A percentile compares a stretch with the other conserved stretches of the same genome.
These are phyloP conservation scores for Asterophora parasitica DNA, from an alignment of 768 basidiomycete genomes.

Conservation along the genomic window DNA sequence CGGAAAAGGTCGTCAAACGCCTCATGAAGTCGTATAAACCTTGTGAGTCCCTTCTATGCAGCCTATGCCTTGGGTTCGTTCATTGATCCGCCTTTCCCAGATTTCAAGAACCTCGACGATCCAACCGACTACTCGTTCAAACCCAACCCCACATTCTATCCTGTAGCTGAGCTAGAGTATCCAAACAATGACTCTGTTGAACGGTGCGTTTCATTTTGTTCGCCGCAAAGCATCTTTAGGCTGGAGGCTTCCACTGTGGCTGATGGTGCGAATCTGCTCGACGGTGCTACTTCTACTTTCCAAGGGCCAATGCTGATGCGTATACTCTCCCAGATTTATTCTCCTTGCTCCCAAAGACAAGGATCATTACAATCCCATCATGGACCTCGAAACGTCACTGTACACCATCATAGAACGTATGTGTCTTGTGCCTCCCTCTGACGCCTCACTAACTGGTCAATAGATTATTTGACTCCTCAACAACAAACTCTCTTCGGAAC, in stretches of 20 bases:
- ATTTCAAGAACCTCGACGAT: slow-evolving; percentile 66
- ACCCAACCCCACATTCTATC: slow-evolving; percentile 54
- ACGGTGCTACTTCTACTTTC: not conserved
- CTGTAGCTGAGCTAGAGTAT: slow-evolving; percentile 72
- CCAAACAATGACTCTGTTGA: slow-evolving; percentile 68
- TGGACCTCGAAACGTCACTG: slow-evolving; percentile 69
- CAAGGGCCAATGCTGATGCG: not conserved
- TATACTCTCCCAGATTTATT: slow-evolving; percentile 48
- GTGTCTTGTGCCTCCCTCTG: slow-evolving; percentile 17
- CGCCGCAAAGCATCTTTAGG: not conserved
- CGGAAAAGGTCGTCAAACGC: slow-evolving; percentile 56
- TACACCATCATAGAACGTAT: slow-evolving; percentile 69
- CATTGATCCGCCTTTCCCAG: slow-evolving; percentile 31
- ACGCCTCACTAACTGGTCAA: slow-evolving; percentile 4
- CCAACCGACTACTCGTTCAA: slow-evolving; percentile 60
- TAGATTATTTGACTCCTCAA: slow-evolving; percentile 64
- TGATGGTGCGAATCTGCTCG: not conserved
- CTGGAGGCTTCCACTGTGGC: not conserved
- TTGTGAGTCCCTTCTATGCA: slow-evolving; percentile 40
- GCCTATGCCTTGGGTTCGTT: slow-evolving; percentile 2
- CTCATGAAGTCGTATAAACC: slow-evolving; percentile 66
- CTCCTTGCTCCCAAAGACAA: slow-evolving; percentile 78
- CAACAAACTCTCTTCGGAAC: slow-evolving; percentile 67
- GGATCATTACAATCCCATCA: slow-evolving; percentile 83
- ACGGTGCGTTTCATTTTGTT: slow-evolving; percentile 40